Percentiles rank a stretch among this genome's conserved stretches.
These are phyloP conservation scores for Saraca asoca DNA, from an alignment of 331 rosid genomes.

Conservation along the genomic window DNA sequence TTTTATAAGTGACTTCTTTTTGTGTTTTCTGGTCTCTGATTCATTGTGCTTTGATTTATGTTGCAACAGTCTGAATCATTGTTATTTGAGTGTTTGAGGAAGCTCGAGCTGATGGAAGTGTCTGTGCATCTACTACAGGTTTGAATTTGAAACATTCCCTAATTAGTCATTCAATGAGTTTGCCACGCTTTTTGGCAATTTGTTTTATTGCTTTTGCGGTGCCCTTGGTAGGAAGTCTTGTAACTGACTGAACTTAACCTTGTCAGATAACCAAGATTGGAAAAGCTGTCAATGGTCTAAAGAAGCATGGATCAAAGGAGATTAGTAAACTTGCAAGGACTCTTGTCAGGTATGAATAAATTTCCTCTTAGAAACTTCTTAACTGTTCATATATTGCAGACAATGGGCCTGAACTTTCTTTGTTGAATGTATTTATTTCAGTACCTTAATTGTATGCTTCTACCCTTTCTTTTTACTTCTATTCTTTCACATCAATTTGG, in stretches of 20 bases:
- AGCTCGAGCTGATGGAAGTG: conserved; percentile 75
- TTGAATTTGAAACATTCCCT: conserved; percentile 38
- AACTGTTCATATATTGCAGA: not conserved
- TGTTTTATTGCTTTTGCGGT: conserved; percentile 14
- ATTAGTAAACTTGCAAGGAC: conserved; percentile 61
- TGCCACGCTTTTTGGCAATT: conserved; percentile 5
- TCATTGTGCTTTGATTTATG: conserved; percentile 37
- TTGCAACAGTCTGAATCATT: conserved; percentile 71
- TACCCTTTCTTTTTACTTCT: not conserved
- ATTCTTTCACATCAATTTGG: too few relatives aligned
- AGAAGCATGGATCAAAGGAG: conserved; percentile 68
- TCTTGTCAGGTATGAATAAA: conserved; percentile 61
- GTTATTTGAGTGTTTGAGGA: conserved; percentile 76
- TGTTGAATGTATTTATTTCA: not conserved
- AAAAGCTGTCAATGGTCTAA: conserved; percentile 68
- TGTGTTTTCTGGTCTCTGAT: conserved; percentile 30
- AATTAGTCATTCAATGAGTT: conserved; percentile 20
- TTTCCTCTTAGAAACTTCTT: not conserved
- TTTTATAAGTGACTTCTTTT: conserved; percentile 15
- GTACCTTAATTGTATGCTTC: not conserved
- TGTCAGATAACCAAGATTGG: conserved; percentile 92
- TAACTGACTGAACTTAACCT: conserved; percentile 31
- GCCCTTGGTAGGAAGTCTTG: not conserved
- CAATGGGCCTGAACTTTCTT: conserved; percentile 7
- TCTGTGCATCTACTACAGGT: conserved; percentile 75